Base-by-base conservation (phyloP, 2,329 filamentous ascomycete species). In the Pseudohalonectria lignicola region DNA sequence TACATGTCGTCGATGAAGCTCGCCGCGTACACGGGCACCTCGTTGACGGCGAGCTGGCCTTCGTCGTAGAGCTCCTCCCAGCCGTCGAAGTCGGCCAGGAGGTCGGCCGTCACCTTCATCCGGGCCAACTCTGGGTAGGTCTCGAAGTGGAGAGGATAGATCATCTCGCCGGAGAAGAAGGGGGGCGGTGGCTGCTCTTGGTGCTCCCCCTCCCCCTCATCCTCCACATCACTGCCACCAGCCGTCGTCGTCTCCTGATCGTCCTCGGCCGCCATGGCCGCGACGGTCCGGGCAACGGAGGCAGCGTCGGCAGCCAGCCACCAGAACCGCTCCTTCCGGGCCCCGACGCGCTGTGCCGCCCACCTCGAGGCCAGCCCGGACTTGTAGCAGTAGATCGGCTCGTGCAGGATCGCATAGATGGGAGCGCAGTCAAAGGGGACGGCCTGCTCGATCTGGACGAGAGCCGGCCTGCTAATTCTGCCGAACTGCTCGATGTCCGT, bases 1-100 rank as follows among this genome's bases (percentile, higher is more conserved):
- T 93, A 95, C 84, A 95, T 92, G 54, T 94, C 87, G 45, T 94
- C 82, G 4, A 86, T 57, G 49, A 83, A 96, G 2, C 77, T 82
- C 1, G 84, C 86, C 1, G 87, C 82, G 52, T 92, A 95, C 0
- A 94, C 77, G 0, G 90, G 88, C 0, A 95, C 85, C 41, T 79
- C 68, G 50, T 95, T 95, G 49, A 69, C 73, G 15, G 69, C 71
- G 34, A 95, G 66, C 56, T 84, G 80, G 38, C 74, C 71, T 44
- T 76, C 65, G 51, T 94, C 76, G 55, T 94, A 95, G 4, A 95
- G 66, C 0, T 66, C 61, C 2, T 80, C 74, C 88, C 90, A 95
- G 43, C 79, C 71, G 4, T 69, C 59, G 32, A 74, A 72, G 1
- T 65, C 51, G 1, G 88, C 88, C 19, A 95, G 66, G 17, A 78